Conservation (phyloP, 2,329 filamentous ascomycete species). For the Cylindrodendrum hubeiense region DNA sequence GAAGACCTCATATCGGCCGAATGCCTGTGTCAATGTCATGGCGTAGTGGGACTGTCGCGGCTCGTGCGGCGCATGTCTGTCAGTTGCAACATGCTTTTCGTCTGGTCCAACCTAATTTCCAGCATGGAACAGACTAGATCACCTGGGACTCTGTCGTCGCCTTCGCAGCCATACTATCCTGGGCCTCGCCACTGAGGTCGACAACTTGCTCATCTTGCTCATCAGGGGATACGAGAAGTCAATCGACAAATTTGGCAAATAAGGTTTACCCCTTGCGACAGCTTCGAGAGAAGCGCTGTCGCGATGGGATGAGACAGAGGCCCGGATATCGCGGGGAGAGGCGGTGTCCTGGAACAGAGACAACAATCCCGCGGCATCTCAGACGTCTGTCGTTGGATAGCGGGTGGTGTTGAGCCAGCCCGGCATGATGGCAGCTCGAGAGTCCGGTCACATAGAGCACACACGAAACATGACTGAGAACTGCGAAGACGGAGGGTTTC, state of each 20-base stretch:
- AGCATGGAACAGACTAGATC: background rate
- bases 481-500: constrained; percentile 26
- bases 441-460: constrained; percentile 59
- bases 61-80: background rate
- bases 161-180: background rate
- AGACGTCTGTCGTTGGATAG: constrained; percentile 13
- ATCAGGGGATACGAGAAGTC: constrained; percentile 22
- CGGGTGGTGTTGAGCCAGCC: constrained; percentile 4
- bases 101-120: background rate
- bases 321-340: constrained; percentile 15
- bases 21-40: background rate
- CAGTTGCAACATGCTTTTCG: background rate
- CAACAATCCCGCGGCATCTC: constrained; percentile 16
- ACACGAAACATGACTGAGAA: constrained; percentile 20
- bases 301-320: constrained; percentile 21
- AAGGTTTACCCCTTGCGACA: constrained; percentile 25
- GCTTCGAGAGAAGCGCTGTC: constrained; percentile 8
- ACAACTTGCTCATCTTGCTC: constrained; percentile 9
- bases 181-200: constrained; percentile 16
- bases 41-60: background rate
- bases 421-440: constrained; percentile 56
- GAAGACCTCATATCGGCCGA: background rate
- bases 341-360: constrained; percentile 18
- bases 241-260: constrained; percentile 19
- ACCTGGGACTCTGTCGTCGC: background rate